Conservation (phyloP, 805 yeast species). For the Wickerhamiella kazuoi region DNA sequence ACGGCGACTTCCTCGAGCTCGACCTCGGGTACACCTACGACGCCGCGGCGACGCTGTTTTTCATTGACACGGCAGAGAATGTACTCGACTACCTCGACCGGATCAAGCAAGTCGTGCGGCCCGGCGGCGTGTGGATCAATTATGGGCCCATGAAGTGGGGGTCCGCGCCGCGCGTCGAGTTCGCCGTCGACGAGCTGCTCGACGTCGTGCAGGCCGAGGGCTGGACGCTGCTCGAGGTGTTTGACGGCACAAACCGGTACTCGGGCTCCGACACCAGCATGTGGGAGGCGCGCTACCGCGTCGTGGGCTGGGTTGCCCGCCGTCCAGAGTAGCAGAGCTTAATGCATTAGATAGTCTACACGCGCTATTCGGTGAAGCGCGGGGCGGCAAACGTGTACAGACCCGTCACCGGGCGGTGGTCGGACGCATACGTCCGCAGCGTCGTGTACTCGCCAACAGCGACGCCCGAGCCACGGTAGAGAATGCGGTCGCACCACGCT, state of each 20-base stretch:
- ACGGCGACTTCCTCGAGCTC: constrained; percentile 51
- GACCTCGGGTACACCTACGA: constrained; percentile 22
- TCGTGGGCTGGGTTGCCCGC: constrained; percentile 12
- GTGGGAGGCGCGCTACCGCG: constrained; percentile 17
- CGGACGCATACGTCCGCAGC: constrained; percentile 49
- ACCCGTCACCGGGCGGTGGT: constrained; percentile 81
- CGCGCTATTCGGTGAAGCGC: background rate
- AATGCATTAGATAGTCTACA: background rate
- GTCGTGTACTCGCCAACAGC: constrained; percentile 44
- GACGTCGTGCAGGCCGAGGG: constrained; percentile 39
- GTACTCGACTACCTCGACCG: constrained; percentile 55
- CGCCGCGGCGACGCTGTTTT: constrained; percentile 37
- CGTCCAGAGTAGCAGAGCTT: background rate
- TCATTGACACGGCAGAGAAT: constrained; percentile 86
- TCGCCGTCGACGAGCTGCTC: constrained; percentile 51
- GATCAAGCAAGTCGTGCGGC: constrained; percentile 32
- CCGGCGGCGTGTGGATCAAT: constrained; percentile 64
- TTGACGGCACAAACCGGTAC: constrained; percentile 17
- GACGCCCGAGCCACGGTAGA: constrained; percentile 44
- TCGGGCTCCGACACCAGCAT: constrained; percentile 18
- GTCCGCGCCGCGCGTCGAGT: constrained; percentile 53
- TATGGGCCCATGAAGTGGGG: constrained; percentile 90
- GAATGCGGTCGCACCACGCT: constrained; percentile 91
- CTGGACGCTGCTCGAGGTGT: constrained; percentile 30
- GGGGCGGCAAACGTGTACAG: constrained; percentile 39